Base-by-base conservation (phyloP, 495 filamentous ascomycete species). In the Pyrenopolyporus hunteri region DNA sequence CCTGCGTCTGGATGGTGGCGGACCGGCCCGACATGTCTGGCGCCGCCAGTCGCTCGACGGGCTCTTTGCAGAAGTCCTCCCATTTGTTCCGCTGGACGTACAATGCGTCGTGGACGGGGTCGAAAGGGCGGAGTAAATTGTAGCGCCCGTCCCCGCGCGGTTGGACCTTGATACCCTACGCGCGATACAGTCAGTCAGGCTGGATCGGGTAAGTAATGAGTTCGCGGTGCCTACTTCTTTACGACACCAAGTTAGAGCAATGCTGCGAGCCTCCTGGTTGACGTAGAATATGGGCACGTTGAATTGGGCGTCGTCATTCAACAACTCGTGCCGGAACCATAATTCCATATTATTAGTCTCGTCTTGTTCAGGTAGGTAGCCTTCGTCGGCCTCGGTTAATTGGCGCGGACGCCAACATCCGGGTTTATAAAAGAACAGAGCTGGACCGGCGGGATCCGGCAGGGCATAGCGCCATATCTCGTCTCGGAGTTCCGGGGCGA, bases 391-490 rank as follows among this genome's bases (percentile, higher is more conserved):
- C 16, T 36, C 47, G 4, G 31, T 6, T 7, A 50, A n/a, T 2
- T 6, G 31, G 5, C 33, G 19, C 3, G 29, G 17, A 0, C 20
- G 29, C 51, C 51, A 55, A 9, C 20, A 55, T 33, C 29, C 51
- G 7, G 3, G 16, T n/a, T 31, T 44, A 11, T 45, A 55, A 20
- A 44, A 10, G 29, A 16, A 55, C 3, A 55, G 6, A 10, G n/a
- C 26, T 3, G 51, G 51, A 1, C 29, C 29, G 11, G 32, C 16
- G 4, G 43, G 3, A 5, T 29, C 2, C 1, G 50, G 50, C 0
- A 54, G 23, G 1, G 28, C 28, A 2, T 54, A 26, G 22, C 19
- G 50, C 50, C 37, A 54, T 43, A 54, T 54, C 22, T 33, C 10
- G 20, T 16, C 4, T 17, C 50, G 50, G 7, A 54, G 19, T 6